A percentile compares a stretch with the other conserved stretches of the same genome.
phyloP scores from a whole-genome alignment of 2,329 filamentous ascomycete species.

The Aschersonia sp. region DNA sequence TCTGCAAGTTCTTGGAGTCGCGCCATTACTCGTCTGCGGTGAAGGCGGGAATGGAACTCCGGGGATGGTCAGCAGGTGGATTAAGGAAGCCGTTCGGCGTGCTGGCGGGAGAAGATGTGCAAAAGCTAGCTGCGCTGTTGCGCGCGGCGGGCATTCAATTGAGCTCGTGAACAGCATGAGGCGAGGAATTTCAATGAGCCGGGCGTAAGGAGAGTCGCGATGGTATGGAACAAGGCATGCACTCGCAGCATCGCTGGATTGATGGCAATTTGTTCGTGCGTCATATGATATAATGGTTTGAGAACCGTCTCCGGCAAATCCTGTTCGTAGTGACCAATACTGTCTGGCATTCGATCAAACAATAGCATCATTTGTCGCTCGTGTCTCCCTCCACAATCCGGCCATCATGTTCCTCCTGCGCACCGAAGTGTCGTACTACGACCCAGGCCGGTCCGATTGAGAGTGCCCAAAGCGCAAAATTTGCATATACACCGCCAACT shows the following conservation, averaged over 20 bases:
- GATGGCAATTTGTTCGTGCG: no score
- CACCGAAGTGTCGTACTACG: slow-evolving; percentile 34
- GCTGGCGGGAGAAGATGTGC: neutral
- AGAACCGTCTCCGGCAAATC: no score
- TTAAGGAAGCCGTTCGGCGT: slow-evolving; percentile 21
- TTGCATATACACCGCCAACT: slow-evolving; percentile 54
- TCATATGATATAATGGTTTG: no score
- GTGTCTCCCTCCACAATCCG: neutral
- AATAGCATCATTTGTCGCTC: neutral
- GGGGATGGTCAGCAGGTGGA: slow-evolving; percentile 25
- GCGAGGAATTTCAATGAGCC: neutral
- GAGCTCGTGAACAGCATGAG: neutral
- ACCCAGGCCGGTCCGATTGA: slow-evolving; percentile 53
- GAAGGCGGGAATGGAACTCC: slow-evolving; percentile 31
- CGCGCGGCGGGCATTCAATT: neutral
- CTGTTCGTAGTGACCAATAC: no score
- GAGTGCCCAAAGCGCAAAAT: slow-evolving; percentile 54
- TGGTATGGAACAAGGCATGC: no score
- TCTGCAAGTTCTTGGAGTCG: slow-evolving; percentile 30
- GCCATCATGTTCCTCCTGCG: neutral
- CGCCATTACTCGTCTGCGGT: slow-evolving; percentile 26
- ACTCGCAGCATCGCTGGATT: no score
- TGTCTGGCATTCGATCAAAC: no score
- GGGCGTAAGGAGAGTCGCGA: no score
- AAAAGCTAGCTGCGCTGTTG: neutral